Base-by-base conservation (phyloP, 345 rosid species). In the Hibiscus syriacus region DNA sequence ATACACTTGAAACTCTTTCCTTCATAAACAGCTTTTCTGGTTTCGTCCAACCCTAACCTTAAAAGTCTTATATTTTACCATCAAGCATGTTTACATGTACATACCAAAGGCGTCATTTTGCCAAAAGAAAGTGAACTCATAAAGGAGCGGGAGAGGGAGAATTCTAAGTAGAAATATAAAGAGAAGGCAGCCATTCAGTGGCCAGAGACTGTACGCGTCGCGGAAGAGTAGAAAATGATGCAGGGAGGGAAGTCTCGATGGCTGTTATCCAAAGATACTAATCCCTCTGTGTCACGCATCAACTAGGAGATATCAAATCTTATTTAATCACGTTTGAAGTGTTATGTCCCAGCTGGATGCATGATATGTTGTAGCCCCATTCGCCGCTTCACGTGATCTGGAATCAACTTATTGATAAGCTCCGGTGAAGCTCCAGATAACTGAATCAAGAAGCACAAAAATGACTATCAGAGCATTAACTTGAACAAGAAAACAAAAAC, bases 391-490 rank as follows among this genome's bases (percentile, higher is more conserved):
- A 86, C 80, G 73, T 88, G 88, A 41, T 90, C 97, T 27, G 97
- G 97, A 66, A 87, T 86, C 82, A 90, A 79, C 87, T 86, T 90
- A 77, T 81, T 87, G 17, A 86, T 86, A n/a, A 87, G 89, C 64
- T 87, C 97, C 20, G 86, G 84, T 66, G 97, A 83, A 65, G 89
- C 86, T 57, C 83, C 92, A 25, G 83, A 70, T 77, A 90, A 71
- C 90, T 85, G 84, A 45, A 56, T 69, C 19, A 59, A 72, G 56
- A 49, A 67, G 8, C 76, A 53, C 20, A 17, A 7, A 53, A 39
- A 53, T 29, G 5, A 59, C 14, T 19, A 23, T 49, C 52, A 38
- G 53, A 50, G 19, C 55, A 39, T 55, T n/a, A 49, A 63, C 49
- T 34, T 53, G 5, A 29, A 20, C 8, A 67, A 32, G 5, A 23